These are phyloP conservation scores for Aspergillus awamori DNA, from an alignment of 2,329 filamentous ascomycete genomes.

Conservation along the genomic window DNA sequence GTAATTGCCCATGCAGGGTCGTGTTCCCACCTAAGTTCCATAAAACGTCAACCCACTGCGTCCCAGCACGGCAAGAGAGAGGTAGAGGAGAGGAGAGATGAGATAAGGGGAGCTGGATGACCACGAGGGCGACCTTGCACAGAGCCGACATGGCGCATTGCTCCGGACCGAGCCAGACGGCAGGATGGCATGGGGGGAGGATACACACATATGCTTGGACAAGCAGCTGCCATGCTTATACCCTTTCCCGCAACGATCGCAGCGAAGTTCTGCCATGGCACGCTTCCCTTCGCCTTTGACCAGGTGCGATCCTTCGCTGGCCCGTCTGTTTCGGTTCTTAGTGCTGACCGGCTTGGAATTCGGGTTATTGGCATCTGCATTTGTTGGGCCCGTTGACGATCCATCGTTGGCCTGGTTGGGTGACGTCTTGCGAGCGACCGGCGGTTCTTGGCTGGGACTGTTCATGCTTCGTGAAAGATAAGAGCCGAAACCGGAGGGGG, in stretches of 20 bases:
- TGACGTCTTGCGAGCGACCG: constrained; percentile 44
- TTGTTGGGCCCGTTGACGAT: constrained; percentile 20
- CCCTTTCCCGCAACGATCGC: constrained; percentile 97
- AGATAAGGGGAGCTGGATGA: constrained; percentile 32
- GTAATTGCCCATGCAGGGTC: constrained; percentile 97
- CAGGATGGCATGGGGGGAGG: constrained; percentile 56
- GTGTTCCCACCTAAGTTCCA: constrained; percentile 85
- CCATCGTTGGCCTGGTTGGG: constrained; percentile 35
- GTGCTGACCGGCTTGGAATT: constrained; percentile 50
- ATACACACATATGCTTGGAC: constrained; percentile 98
- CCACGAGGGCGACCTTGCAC: constrained; percentile 44
- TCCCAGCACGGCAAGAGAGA: constrained; percentile 27
- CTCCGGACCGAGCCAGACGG: constrained; percentile 47
- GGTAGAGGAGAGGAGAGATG: constrained; percentile 31
- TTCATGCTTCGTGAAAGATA: constrained; percentile 47
- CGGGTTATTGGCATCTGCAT: constrained; percentile 53
- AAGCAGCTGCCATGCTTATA: constrained; percentile 99
- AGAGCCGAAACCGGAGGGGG: constrained; percentile 44
- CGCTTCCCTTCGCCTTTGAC: constrained; percentile 79
- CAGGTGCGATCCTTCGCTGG: constrained; percentile 85
- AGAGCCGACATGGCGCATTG: constrained; percentile 44
- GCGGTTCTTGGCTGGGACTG: constrained; percentile 37
- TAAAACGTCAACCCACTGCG: constrained; percentile 46
- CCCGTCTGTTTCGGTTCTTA: constrained; percentile 61
- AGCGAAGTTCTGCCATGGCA: constrained; percentile 83